Base-by-base conservation (phyloP, 768 basidiomycete genomes). In the Mycena rosella region DNA sequence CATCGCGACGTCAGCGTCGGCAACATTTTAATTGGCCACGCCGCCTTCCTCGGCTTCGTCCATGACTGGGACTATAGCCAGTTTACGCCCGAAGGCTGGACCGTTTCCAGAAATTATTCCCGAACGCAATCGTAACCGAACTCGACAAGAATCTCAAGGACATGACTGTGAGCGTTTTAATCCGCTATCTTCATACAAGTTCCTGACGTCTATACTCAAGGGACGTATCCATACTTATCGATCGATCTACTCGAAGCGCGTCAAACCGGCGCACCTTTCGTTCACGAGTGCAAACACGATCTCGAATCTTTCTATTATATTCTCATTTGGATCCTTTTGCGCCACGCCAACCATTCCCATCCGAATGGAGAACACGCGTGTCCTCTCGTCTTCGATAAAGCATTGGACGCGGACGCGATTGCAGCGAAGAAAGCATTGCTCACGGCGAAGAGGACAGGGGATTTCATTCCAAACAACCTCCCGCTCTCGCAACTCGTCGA, bases 1-100 rank as follows among this genome's bases (percentile, higher is more conserved):
- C 65, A 67, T 17, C 65, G 65, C n/a, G 65, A 67, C 34, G 40
- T 67, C 45, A 67, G 65, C 34, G 59, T 42, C 20, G 65, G 65
- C 2, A 67, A 67, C n/a, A 47, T 67, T 30, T 44, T 67, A 1
- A 26, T 65, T 26, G 17, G 20, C 26, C 17, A 52, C 42, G 14
- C 29, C 11, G 27, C n/a, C 3, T 8, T 34, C 5, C 6, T 15
- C 8, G 65, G 65, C 10, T 67, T 67, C 52, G 7, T 67, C 11
- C 65, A 38, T 32, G 65, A 67, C 32, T 67, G 18, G 18, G 65
- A 67, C 47, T 51, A 55, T 29, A 56, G 51, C 38, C 29, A 42
- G 27, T 53, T 67, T 42, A 60, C 57, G 6, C 20, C 38, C 1
- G 58, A 24, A 13, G 65, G 65, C n/a, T 36, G 14, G 40, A 20